phyloP scores from a whole-genome alignment of 2,329 filamentous ascomycete species.

The Blastomyces emzantsi region DNA sequence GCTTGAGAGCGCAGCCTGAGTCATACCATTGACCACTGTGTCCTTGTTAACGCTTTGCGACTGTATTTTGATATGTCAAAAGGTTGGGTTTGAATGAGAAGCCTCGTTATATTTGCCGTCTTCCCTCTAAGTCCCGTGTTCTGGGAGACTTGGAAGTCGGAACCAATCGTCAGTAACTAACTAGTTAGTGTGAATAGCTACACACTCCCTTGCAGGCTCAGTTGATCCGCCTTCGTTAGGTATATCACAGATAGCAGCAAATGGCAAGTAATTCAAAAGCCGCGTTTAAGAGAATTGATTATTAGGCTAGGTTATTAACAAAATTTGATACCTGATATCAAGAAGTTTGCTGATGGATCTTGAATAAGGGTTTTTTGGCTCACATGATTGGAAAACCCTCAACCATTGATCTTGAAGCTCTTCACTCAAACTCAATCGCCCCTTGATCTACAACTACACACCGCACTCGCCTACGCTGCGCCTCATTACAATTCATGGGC shows the following conservation, averaged over 20 bases:
- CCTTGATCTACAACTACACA: not conserved
- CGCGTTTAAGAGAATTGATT: too few relatives aligned
- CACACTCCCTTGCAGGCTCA: too few relatives aligned
- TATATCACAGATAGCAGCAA: too few relatives aligned
- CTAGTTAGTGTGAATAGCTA: not conserved
- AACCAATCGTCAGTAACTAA: not conserved
- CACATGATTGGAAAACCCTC: not conserved
- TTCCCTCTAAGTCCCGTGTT: not conserved
- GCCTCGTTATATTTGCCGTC: not conserved
- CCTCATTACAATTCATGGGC: not conserved
- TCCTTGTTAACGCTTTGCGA: slow-evolving; percentile 33
- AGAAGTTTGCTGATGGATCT: not conserved
- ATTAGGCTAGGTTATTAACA: too few relatives aligned
- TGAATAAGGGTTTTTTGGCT: not conserved
- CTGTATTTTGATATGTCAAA: not conserved
- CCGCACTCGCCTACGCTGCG: not conserved
- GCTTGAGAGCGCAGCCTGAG: too few relatives aligned
- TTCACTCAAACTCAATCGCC: too few relatives aligned
- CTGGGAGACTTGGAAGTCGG: not conserved
- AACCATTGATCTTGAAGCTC: not conserved
- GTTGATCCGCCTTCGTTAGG: too few relatives aligned
- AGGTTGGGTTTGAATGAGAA: too few relatives aligned
- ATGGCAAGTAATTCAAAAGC: too few relatives aligned
- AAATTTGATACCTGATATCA: not conserved
- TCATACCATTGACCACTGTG: not conserved